Base-by-base conservation (phyloP, 163 green algal species). In the Coccomyxa subellipsoidea region DNA sequence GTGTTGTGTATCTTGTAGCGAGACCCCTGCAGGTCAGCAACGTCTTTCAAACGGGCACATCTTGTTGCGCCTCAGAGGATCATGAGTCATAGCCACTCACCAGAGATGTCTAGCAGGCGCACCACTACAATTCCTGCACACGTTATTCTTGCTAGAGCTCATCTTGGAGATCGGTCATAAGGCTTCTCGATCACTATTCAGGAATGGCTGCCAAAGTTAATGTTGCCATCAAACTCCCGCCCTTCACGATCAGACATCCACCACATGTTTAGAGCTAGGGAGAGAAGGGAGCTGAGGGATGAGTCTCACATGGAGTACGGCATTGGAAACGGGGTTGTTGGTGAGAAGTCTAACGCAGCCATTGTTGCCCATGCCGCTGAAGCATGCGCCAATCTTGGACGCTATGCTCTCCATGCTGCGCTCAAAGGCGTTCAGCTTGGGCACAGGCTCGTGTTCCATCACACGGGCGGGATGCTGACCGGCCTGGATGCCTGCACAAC, bases 1-100 rank as follows among this genome's bases (percentile, higher is more conserved):
- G 59, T 72, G 59, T 72, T 72, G 59, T 72, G 59, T 18, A 72
- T 15, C 59, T 72, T 72, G 59, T 72, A 72, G 59, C 59, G 59
- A 8, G 59, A 72, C 27, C 59, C 59, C 59, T 72, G 59, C 59
- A 72, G 18, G 8, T 35, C 59, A 72, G 10, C 9, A 32, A 72
- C 6, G 25, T 29, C 47, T 18, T 66, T 66, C 47, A 66, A 66
- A n/a, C n/a, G n/a, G n/a, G n/a, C n/a, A 54, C 39, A 54, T 23
- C 39, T 54, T 54, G 39, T 23, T 54, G 39, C 39, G 8, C 10
- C 39, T 10, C 10, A 54, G 8, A 23, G 39, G 10, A 54, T 54
- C 39, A 23, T 8, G 8, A 54, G 39, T 54, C 8, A n/a, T n/a
- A n/a, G n/a, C n/a, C n/a, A n/a, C n/a, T n/a, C n/a, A n/a, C n/a